phyloP scores from a whole-genome alignment of 192 early-diverging fungal species.

The Coemansia sp. region DNA sequence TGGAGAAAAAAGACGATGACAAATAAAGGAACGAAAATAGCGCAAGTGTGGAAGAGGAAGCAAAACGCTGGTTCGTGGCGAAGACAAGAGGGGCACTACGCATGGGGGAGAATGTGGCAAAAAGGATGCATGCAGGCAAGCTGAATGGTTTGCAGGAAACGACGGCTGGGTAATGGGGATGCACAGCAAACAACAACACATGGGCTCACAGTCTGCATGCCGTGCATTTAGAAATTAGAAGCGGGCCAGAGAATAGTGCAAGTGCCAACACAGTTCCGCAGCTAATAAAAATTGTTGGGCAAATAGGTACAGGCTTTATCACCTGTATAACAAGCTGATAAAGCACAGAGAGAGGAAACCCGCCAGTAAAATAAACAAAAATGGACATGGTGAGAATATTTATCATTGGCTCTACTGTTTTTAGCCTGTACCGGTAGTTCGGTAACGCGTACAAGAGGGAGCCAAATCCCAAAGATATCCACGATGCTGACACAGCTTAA shows the following conservation, averaged over 20 bases:
- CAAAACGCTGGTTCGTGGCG: background rate
- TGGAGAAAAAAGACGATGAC: background rate
- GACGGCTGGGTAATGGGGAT: background rate
- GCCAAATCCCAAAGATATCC: background rate
- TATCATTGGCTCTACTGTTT: background rate
- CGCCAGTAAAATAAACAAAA: too few relatives aligned
- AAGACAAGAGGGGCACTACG: background rate
- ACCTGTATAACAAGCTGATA: too few relatives aligned
- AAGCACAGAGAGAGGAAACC: too few relatives aligned
- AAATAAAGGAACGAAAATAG: background rate
- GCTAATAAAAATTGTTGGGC: background rate
- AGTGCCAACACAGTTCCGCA: background rate
- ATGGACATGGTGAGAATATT: background rate
- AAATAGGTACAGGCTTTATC: background rate
- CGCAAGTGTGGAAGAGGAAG: background rate
- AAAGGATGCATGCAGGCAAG: background rate
- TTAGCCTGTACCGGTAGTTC: background rate
- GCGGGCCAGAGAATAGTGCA: background rate
- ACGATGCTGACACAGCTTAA: background rate
- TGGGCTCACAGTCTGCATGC: background rate
- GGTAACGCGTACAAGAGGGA: background rate
- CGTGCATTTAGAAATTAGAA: background rate
- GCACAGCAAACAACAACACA: background rate
- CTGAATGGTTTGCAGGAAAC: background rate
- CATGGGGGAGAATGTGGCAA: constrained; percentile 1